Percentiles rank a stretch among this genome's conserved stretches.
phyloP scores from a whole-genome alignment of 2,329 filamentous ascomycete species.

The Ceratocystis cubensis region DNA sequence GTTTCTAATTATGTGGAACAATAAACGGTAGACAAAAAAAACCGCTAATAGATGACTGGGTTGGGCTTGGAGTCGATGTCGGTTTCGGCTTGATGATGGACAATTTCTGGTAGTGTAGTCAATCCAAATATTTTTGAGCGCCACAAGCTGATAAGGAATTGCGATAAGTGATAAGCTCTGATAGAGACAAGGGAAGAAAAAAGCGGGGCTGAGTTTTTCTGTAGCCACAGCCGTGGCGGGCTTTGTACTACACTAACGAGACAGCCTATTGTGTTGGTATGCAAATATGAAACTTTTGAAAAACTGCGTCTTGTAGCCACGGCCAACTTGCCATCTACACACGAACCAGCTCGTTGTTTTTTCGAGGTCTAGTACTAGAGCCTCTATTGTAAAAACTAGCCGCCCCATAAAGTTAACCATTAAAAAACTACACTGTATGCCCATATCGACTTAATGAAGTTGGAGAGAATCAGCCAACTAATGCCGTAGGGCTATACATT shows the following conservation, averaged over 20 bases:
- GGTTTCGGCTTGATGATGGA: background rate
- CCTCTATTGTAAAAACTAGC: no score
- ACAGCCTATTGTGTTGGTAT: no score
- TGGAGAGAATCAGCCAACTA: no score
- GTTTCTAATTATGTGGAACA: background rate
- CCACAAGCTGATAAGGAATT: conserved; percentile 9
- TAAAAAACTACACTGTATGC: no score
- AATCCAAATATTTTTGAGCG: conserved; percentile 19
- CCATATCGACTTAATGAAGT: no score
- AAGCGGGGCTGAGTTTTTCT: background rate
- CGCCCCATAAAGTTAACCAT: no score
- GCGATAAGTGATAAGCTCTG: conserved; percentile 9
- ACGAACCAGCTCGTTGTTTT: no score
- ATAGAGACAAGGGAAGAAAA: background rate
- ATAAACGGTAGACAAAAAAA: background rate
- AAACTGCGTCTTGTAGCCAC: no score
- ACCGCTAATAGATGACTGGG: background rate
- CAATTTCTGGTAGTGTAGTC: background rate
- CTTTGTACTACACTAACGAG: background rate
- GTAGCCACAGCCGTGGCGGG: background rate
- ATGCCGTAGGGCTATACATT: no score
- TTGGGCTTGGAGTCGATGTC: background rate
- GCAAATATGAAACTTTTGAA: no score
- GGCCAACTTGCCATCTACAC: no score
- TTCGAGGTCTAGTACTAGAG: no score